Evolutionary conservation across 805 yeast species (phyloP).

Genomic region (Torulaspora microellipsoides): DNA sequence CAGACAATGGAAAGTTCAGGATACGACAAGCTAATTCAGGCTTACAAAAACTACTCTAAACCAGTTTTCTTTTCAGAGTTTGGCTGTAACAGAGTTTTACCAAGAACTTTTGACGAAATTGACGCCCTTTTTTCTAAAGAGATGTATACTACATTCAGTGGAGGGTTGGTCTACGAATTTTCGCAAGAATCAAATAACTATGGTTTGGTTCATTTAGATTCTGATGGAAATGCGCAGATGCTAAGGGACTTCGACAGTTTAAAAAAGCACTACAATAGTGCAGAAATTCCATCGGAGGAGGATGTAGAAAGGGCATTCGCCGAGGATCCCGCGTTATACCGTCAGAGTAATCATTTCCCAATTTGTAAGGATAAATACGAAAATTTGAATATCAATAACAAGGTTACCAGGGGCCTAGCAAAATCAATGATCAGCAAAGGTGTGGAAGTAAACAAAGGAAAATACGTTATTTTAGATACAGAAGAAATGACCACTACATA

Average conservation of each 20-base stretch:
- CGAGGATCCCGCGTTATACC: slow-evolving; percentile 2
- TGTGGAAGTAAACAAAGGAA: slow-evolving; percentile 45
- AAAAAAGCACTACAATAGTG: slow-evolving; percentile 41
- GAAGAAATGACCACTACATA: slow-evolving; percentile 42
- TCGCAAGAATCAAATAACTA: slow-evolving; percentile 75
- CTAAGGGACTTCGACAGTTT: slow-evolving; percentile 48
- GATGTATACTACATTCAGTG: slow-evolving; percentile 76
- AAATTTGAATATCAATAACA: slow-evolving; percentile 40
- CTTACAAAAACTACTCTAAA: slow-evolving; percentile 59
- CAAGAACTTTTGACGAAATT: slow-evolving; percentile 76
- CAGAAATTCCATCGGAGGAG: slow-evolving; percentile 31
- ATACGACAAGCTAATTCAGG: slow-evolving; percentile 60
- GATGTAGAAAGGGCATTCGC: slow-evolving; percentile 4
- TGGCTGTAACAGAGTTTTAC: slow-evolving; percentile 82
- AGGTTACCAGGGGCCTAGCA: slow-evolving; percentile 42
- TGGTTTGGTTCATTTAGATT: slow-evolving; percentile 59
- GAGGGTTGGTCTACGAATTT: slow-evolving; percentile 81
- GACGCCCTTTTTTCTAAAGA: slow-evolving; percentile 59
- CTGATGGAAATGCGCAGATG: slow-evolving; percentile 39
- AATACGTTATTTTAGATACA: slow-evolving; percentile 42
- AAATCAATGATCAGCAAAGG: slow-evolving; percentile 46
- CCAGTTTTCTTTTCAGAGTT: slow-evolving; percentile 90
- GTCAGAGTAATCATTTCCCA: slow-evolving; percentile 16
- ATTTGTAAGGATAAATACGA: slow-evolving; percentile 40
- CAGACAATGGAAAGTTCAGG: slow-evolving; percentile 83